These are phyloP conservation scores for Hyphopichia buzzinii DNA, from an alignment of 1,139 yeast species.

Conservation along the genomic window DNA sequence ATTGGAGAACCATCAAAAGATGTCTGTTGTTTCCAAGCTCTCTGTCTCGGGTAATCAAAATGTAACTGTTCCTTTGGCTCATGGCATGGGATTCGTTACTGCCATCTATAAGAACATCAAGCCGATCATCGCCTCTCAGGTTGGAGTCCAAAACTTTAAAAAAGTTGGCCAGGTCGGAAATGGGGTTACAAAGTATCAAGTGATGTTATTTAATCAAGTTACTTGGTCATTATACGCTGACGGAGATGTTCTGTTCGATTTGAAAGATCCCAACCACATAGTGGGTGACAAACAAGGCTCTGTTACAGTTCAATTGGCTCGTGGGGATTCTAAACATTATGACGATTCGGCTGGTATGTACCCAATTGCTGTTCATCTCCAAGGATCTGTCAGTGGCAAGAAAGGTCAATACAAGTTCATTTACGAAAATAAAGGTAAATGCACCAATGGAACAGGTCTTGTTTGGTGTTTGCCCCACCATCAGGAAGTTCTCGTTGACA, in stretches of 20 bases:
- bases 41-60: conserved; percentile 12
- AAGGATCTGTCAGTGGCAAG: conserved; percentile 24
- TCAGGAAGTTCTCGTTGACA: conserved; percentile 39
- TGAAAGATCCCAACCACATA: conserved; percentile 53
- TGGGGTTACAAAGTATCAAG: conserved; percentile 27
- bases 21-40: conserved; percentile 32
- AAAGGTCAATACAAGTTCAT: conserved; percentile 28
- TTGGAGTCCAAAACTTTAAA: conserved; percentile 55
- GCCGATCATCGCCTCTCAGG: conserved; percentile 58
- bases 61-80: conserved; percentile 35
- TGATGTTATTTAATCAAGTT: conserved; percentile 39
- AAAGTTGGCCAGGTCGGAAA: conserved; percentile 16
- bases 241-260: conserved; percentile 37
- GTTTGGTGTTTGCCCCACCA: conserved; percentile 70
- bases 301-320: conserved; percentile 44
- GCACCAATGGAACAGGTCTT: conserved; percentile 30
- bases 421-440: conserved; percentile 28
- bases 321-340: conserved; percentile 42
- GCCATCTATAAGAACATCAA: conserved; percentile 56
- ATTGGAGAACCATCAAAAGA: conserved; percentile 30
- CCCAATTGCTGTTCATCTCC: conserved; percentile 21
- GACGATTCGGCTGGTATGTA: conserved; percentile 52
- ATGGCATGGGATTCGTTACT: conserved; percentile 72
- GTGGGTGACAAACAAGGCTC: conserved; percentile 36
- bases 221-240: conserved; percentile 39